Evolutionary conservation across 352 stramenopile genomes (phyloP).

Genomic region (Globisporangium cylindrosporum): DNA sequence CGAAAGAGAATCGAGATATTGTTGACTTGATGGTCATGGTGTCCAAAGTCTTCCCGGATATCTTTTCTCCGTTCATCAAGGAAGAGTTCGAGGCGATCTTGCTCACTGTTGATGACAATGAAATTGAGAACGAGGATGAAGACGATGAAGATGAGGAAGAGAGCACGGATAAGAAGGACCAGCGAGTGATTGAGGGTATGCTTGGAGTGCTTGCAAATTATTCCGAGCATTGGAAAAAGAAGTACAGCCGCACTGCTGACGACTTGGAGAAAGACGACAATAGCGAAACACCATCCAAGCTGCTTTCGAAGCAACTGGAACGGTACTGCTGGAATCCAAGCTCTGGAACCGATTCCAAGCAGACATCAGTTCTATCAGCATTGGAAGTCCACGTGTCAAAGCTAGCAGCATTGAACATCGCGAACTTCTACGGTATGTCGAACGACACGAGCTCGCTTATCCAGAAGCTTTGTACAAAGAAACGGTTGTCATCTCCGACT

Average conservation of each 20-base stretch:
- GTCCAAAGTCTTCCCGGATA: slow-evolving; percentile 40
- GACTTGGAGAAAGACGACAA: slow-evolving; percentile 21
- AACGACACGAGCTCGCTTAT: slow-evolving; percentile 41
- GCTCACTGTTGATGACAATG: slow-evolving; percentile 17
- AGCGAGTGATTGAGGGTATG: slow-evolving; percentile 45
- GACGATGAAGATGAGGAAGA: slow-evolving; percentile 39
- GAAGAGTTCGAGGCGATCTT: slow-evolving; percentile 52
- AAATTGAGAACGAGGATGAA: slow-evolving; percentile 10
- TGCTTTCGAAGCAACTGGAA: slow-evolving; percentile 39
- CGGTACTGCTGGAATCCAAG: slow-evolving; percentile 39
- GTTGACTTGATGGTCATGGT: slow-evolving; percentile 56
- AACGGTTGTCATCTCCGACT: slow-evolving; percentile 29
- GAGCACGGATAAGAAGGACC: slow-evolving; percentile 28
- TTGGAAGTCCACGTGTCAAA: slow-evolving; percentile 46
- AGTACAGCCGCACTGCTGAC: slow-evolving; percentile 15
- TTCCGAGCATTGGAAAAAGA: slow-evolving; percentile 39
- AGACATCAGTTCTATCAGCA: slow-evolving; percentile 23
- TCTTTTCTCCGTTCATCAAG: slow-evolving; percentile 54
- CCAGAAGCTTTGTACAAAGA: slow-evolving; percentile 49
- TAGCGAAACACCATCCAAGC: slow-evolving; percentile 26
- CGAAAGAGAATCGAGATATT: slow-evolving; percentile 50
- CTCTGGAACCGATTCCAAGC: slow-evolving; percentile 24
- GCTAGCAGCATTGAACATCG: slow-evolving; percentile 45
- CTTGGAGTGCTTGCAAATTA: slow-evolving; percentile 58
- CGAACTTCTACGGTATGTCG: slow-evolving; percentile 39